phyloP scores from a whole-genome alignment of 768 basidiomycete species.

The Mrakia frigida region DNA sequence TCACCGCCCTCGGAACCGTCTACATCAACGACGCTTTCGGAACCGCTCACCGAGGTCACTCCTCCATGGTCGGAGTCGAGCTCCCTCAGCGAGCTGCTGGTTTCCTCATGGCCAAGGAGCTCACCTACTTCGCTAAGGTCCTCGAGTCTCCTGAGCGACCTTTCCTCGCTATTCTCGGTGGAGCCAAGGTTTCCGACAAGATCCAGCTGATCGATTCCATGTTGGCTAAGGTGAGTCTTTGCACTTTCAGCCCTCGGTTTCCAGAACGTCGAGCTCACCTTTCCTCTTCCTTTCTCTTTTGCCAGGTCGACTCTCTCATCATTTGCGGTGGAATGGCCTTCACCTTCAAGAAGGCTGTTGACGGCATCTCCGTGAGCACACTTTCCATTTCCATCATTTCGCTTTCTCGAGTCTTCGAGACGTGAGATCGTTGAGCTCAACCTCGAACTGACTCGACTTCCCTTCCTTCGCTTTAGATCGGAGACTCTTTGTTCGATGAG shows the following conservation, averaged over 20 bases:
- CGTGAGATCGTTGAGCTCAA: slow-evolving; percentile 20
- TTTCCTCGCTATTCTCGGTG: slow-evolving; percentile 96
- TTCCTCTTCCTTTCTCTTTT: slow-evolving; percentile 98
- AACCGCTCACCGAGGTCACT: slow-evolving; percentile 96
- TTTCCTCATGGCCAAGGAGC: slow-evolving; percentile 96
- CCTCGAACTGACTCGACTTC: background rate
- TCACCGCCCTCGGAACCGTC: slow-evolving; percentile 89
- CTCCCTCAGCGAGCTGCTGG: slow-evolving; percentile 87
- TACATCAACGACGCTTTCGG: slow-evolving; percentile 99
- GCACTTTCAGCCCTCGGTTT: background rate
- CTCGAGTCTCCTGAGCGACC: slow-evolving; percentile 89
- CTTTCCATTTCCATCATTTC: too few species aligned
- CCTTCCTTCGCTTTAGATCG: slow-evolving; percentile 61
- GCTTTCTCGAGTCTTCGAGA: background rate
- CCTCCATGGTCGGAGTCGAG: slow-evolving; percentile 96
- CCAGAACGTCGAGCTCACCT: slow-evolving; percentile 53
- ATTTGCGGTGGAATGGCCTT: slow-evolving; percentile 99
- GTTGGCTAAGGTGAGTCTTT: slow-evolving; percentile 74
- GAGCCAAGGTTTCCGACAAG: slow-evolving; percentile 98
- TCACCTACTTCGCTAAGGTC: slow-evolving; percentile 94
- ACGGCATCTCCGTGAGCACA: slow-evolving; percentile 59
- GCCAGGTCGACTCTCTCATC: slow-evolving; percentile 85
- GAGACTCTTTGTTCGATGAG: slow-evolving; percentile 86
- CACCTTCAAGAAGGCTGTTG: slow-evolving; percentile 93
- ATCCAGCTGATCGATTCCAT: slow-evolving; percentile 98